Evolutionary conservation across 768 basidiomycete species (phyloP), one percentile per base, ranked within the genome.

Genomic region (Amylocystis lapponica): DNA sequence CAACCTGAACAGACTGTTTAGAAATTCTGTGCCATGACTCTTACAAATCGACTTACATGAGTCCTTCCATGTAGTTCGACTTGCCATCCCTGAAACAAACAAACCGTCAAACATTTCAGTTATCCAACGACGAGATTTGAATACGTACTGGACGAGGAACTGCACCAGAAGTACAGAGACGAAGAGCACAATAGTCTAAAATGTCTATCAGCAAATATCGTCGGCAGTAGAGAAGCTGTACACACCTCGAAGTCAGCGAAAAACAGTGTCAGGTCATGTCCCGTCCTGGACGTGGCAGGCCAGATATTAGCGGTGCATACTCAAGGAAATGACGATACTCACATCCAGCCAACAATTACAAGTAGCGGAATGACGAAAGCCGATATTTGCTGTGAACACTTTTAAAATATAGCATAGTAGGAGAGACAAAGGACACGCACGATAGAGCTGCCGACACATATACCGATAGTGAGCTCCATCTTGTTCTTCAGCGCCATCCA

Each of bases 1-100:
- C 39, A 71, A 45, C 51, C 49, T 50, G 43, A 51, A 50, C 39
- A 49, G n/a, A 30, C 31, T 23, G 14, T 20, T 21, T 32, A 46
- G 33, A 16, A 23, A n/a, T 23, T 2, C 9, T 10, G n/a, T 11
- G 12, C 3, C 3, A 16, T 16, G 22, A 36, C 10, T 31, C 3
- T 66, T 53, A 37, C 43, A n/a, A 54, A 34, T 48, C 58, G 32
- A 41, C 66, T 40, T 41, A 53, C 87, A 93, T 86, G 32, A 90
- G 60, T 26, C 93, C 93, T 66, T 94, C 92, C 83, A 95, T 86
- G 58, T 90, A 93, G 57, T 94, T 93, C 13, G 86, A 83, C 55
- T 83, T 84, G 34, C 91, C 91, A 49, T 89, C 85, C 66, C 81
- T 78, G 52, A 20, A 33, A 27, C 35, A 31, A 32, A n/a, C n/a